phyloP scores from a whole-genome alignment of 352 stramenopile genomes.

The Globisporangium splendens region DNA sequence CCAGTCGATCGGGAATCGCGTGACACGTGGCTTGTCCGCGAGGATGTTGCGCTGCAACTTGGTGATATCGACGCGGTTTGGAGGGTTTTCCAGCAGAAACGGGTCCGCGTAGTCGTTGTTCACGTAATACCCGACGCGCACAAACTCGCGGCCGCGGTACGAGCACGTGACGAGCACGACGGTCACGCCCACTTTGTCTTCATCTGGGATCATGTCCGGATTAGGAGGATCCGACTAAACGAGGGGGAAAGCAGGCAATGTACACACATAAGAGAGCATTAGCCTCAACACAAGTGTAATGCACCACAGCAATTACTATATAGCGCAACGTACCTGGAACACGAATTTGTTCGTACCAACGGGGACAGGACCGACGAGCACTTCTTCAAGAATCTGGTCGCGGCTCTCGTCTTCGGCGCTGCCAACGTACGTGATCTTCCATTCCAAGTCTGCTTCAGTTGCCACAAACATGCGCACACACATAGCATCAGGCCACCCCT shows the following conservation, averaged over 20 bases:
- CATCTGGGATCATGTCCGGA: constrained; percentile 88
- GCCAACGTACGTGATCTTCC: constrained; percentile 99
- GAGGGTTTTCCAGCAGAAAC: constrained; percentile 81
- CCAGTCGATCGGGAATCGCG: constrained; percentile 97
- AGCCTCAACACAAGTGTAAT: constrained; percentile 11
- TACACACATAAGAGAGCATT: background rate
- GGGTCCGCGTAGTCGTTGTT: constrained; percentile 98
- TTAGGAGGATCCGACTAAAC: constrained; percentile 91
- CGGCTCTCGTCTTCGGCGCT: constrained; percentile 93
- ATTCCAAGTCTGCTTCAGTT: constrained; percentile 93
- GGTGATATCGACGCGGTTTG: constrained; percentile 78
- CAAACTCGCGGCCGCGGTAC: constrained; percentile 97
- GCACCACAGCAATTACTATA: too few species aligned
- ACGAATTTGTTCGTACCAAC: constrained; percentile 99
- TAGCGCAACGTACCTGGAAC: constrained; percentile 37
- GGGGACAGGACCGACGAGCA: constrained; percentile 97
- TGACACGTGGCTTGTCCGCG: constrained; percentile 95
- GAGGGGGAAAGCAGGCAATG: background rate
- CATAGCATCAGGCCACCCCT: background rate
- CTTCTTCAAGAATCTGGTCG: constrained; percentile 98
- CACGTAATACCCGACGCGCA: constrained; percentile 94
- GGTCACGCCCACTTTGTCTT: constrained; percentile 98
- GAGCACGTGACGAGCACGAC: constrained; percentile 98
- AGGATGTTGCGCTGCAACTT: constrained; percentile 96
- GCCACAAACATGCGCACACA: background rate